Evolutionary conservation across 1,284 basidiomycete genomes (phyloP).

Genomic region (Malassezia psittaci): DNA sequence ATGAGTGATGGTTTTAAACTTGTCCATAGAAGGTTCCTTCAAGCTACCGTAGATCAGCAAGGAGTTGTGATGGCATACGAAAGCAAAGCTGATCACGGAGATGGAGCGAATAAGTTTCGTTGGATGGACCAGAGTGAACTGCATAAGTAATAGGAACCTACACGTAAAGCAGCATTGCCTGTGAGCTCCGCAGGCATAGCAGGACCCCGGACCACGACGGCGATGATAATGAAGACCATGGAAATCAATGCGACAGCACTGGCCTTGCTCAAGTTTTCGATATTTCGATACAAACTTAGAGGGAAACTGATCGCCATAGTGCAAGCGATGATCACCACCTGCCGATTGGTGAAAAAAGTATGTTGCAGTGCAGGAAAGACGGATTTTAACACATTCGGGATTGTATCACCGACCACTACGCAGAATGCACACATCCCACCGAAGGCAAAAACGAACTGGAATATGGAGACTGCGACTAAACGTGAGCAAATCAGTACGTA

Average conservation of each 20-base stretch:
- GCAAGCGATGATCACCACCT: slow-evolving; percentile 63
- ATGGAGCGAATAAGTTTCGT: slow-evolving; percentile 39
- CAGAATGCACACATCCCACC: slow-evolving; percentile 59
- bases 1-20: slow-evolving; percentile 87
- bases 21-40: slow-evolving; percentile 81
- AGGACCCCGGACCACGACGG: slow-evolving; percentile 76
- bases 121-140: slow-evolving; percentile 74
- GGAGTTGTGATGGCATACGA: slow-evolving; percentile 48
- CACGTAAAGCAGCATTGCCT: slow-evolving; percentile 64
- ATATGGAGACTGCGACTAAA: slow-evolving; percentile 80
- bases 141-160: background rate
- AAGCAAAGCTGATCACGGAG: slow-evolving; percentile 46
- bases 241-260: slow-evolving; percentile 66
- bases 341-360: slow-evolving; percentile 68
- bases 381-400: slow-evolving; percentile 78
- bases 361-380: slow-evolving; percentile 73
- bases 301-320: slow-evolving; percentile 62
- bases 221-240: slow-evolving; percentile 84
- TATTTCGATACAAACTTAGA: slow-evolving; percentile 87
- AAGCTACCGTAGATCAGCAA: slow-evolving; percentile 75
- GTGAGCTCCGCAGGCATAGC: slow-evolving; percentile 67
- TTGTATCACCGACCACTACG: slow-evolving; percentile 66
- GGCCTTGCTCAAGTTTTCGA: slow-evolving; percentile 88
- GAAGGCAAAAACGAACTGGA: slow-evolving; percentile 94
- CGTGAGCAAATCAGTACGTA: background rate